These are phyloP conservation scores for Suillus subalutaceus DNA, from an alignment of 768 basidiomycete genomes.

Conservation along the genomic window DNA sequence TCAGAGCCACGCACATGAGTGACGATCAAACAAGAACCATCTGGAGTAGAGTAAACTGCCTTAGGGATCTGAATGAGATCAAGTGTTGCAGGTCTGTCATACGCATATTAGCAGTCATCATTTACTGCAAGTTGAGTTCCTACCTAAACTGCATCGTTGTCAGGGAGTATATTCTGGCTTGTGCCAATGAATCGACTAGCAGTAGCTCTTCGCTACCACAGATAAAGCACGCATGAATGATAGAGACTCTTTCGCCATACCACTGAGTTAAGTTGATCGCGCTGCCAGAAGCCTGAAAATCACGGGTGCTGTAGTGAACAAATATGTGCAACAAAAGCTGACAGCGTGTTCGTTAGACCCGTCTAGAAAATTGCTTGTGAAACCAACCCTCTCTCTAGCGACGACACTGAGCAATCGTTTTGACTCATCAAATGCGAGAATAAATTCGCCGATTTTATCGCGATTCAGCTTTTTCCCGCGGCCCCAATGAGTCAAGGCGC, in stretches of 20 bases:
- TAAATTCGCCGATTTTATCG: conserved; percentile 49
- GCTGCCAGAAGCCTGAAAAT: conserved; percentile 45
- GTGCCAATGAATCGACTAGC: conserved; percentile 46
- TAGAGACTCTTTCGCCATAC: conserved; percentile 37
- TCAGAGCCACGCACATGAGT: conserved; percentile 27
- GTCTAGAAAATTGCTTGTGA: neutral
- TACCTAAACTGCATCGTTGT: conserved; percentile 58
- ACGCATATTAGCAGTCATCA: neutral
- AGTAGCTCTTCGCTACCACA: conserved; percentile 55
- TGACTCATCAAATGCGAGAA: conserved; percentile 55
- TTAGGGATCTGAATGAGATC: conserved; percentile 38
- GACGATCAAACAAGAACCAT: conserved; percentile 56
- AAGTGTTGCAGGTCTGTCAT: conserved; percentile 46
- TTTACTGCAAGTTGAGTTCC: conserved; percentile 4
- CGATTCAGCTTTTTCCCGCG: conserved; percentile 40
- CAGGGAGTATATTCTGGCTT: conserved; percentile 56
- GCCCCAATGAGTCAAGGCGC: conserved; percentile 28
- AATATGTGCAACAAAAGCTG: conserved; percentile 48
- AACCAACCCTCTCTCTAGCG: conserved; percentile 41
- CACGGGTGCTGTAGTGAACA: conserved; percentile 47
- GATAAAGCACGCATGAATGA: conserved; percentile 47
- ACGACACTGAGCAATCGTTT: conserved; percentile 53
- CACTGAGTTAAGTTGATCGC: conserved; percentile 44
- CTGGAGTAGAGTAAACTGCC: conserved; percentile 50
- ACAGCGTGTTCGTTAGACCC: neutral